Base-by-base conservation (phyloP, 2,329 filamentous ascomycete genomes). In the Tolypocladium sp. region DNA sequence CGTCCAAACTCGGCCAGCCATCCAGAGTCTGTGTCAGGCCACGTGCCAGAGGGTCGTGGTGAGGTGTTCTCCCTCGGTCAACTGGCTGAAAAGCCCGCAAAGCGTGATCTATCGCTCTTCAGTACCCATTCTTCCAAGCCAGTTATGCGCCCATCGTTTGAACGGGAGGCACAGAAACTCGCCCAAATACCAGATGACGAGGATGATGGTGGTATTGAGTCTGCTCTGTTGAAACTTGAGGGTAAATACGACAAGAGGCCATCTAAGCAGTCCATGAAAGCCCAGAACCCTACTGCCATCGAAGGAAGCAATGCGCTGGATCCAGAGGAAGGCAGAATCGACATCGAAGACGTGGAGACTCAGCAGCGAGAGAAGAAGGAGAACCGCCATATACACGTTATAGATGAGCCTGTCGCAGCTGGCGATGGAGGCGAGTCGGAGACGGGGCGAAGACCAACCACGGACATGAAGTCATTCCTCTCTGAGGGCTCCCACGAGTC, bases 161-260 rank as follows among this genome's bases (percentile, higher is more conserved):
- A 97, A 71, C 88, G 83, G 3, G 92, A 96, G 67, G 91, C 95
- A 1, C 87, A 92, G 60, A 90, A 90, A 66, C 83, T 99, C 58
- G 91, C 92, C 2, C 87, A 90, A 58, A 90, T 97, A 33, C 91
- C 93, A 0, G 92, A 97, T 68, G 91, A 95, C 42, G 70, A 77
- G 20, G 82, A 87, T 61, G 90, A 95, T 68, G 91, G 91, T 8
- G 93, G 93, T 15, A 87, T 97, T 33, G 94, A 97, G 69, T 92
- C 92, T n/a, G 91, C 94, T 0, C 73, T 99, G 56, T 75, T 92
- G 66, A 99, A 97, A 68, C 80, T 99, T 0, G 94, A 99, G 75
- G 94, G 94, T 12, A 93, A 85, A 65, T 94, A 88, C 65, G 82
- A 88, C 69, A 86, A 81, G 65, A 83, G 73, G 65, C 62, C 70